Percentiles rank a stretch among this genome's conserved stretches.
Evolutionary conservation across 768 basidiomycete species (phyloP).

Genomic region (Amanita jacksonii): DNA sequence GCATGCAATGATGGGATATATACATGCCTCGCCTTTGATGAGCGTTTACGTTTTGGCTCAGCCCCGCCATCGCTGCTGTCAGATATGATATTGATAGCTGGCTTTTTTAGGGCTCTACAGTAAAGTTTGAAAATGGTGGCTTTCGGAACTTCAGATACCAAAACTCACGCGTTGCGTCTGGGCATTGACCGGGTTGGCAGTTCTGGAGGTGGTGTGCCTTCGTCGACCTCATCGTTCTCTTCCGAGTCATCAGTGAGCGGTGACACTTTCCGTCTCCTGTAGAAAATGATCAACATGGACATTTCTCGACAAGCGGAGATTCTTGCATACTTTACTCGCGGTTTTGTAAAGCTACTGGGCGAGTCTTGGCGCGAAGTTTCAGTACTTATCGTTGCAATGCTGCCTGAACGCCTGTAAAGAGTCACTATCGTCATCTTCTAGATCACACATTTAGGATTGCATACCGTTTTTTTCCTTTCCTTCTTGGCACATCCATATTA

Average conservation of each 20-base stretch:
- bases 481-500: slow-evolving; percentile 29
- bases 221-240: slow-evolving; percentile 23
- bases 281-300: background rate
- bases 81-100: slow-evolving; percentile 24
- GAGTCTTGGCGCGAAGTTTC: slow-evolving; percentile 20
- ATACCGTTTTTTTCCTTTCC: slow-evolving; percentile 41
- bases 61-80: slow-evolving; percentile 26
- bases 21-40: slow-evolving; percentile 11
- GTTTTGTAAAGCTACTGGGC: slow-evolving; percentile 18
- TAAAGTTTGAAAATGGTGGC: background rate
- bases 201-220: slow-evolving; percentile 26
- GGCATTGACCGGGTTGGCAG: slow-evolving; percentile 46
- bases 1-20: slow-evolving; percentile 10
- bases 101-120: slow-evolving; percentile 31
- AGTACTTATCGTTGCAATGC: slow-evolving; percentile 38
- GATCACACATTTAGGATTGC: background rate
- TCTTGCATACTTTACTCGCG: slow-evolving; percentile 30
- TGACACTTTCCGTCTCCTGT: slow-evolving; percentile 49
- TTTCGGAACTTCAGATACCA: background rate
- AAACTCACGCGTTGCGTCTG: slow-evolving; percentile 47
- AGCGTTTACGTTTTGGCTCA: slow-evolving; percentile 10
- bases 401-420: slow-evolving; percentile 44
- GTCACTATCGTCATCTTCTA: background rate
- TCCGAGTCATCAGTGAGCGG: slow-evolving; percentile 38
- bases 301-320: no score